Percentiles rank a stretch among this genome's conserved stretches.
Conservation (phyloP, 331 rosid genomes). For the Malus hybrid region DNA sequence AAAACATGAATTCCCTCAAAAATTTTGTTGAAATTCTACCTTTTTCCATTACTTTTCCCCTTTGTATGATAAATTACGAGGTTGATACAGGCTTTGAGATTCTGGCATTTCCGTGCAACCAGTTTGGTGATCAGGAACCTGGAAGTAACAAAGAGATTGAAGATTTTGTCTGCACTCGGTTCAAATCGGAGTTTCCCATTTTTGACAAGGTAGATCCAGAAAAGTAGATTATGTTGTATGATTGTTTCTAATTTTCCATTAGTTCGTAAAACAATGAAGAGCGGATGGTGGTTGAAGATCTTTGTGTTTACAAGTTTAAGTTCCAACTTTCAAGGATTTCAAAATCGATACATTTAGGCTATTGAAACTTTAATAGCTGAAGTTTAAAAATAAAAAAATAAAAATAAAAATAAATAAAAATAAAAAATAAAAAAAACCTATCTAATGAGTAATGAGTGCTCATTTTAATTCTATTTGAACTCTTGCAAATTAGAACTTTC, state of each 20-base stretch:
- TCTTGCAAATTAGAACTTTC: background rate
- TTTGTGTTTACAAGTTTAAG: background rate
- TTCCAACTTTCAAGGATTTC: background rate
- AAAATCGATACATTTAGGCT: background rate
- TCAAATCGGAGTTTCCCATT: constrained; percentile 69
- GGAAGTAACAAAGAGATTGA: constrained; percentile 56
- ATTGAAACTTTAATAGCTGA: background rate
- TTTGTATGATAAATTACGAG: background rate
- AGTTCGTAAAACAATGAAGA: no score
- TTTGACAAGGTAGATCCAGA: constrained; percentile 52
- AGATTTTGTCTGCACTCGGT: constrained; percentile 65
- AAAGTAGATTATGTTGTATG: background rate
- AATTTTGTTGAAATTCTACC: background rate
- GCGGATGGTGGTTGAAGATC: background rate
- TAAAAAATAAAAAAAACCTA: no score
- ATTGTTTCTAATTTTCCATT: no score
- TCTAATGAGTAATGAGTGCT: background rate
- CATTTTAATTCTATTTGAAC: background rate
- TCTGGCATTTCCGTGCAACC: constrained; percentile 77
- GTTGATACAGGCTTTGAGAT: constrained; percentile 54
- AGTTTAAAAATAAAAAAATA: no score
- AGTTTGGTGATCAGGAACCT: constrained; percentile 68
- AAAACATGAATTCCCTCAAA: background rate
- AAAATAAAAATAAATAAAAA: no score
- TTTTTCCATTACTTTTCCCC: background rate